Base-by-base conservation (phyloP, 2,329 filamentous ascomycete genomes). In the Purpureocillium lavendulum region DNA sequence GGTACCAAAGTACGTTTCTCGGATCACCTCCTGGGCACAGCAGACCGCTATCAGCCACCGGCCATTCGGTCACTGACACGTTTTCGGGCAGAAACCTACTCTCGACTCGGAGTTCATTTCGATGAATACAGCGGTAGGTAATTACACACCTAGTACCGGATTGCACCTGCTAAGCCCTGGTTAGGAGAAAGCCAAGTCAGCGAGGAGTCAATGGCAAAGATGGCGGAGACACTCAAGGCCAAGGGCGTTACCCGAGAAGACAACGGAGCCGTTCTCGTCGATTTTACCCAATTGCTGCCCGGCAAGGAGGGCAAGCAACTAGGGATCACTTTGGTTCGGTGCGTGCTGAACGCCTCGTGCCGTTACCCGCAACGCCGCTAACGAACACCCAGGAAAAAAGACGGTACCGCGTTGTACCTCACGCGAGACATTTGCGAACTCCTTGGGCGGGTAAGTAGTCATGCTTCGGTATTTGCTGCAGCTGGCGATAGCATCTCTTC, bases 391-490 rank as follows among this genome's bases (percentile, higher is more conserved):
- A 53, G 51, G 48, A 84, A 86, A 64, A 77, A 75, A 49, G 80
- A 85, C 47, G 84, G 84, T 39, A 86, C 82, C 10, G 82, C 82
- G 30, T 72, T 86, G 18, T 89, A 89, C 57, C 71, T 88, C 34
- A 86, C 84, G 37, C 77, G 84, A 48, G 84, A 89, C 58, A 82
- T 89, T 46, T 83, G 80, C 49, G 82, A 87, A 53, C 73, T 86
- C 26, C 62, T 87, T 37, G 73, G 78, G 52, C 75, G 84, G 41
- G 51, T 53, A 47, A 42, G 50, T 47, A 3, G 9, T 14, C 16
- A 12, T 12, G 24, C n/a, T 21, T n/a, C 12, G 15, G 21, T 15
- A 16, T 14, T 14, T 26, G 28, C 11, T 26, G 14, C n/a, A 36
- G 21, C 5, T 14, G 9, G n/a, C n/a, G n/a, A n/a, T n/a, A n/a